Conservation (phyloP, 352 stramenopile genomes). For the Pythium graminicola region DNA sequence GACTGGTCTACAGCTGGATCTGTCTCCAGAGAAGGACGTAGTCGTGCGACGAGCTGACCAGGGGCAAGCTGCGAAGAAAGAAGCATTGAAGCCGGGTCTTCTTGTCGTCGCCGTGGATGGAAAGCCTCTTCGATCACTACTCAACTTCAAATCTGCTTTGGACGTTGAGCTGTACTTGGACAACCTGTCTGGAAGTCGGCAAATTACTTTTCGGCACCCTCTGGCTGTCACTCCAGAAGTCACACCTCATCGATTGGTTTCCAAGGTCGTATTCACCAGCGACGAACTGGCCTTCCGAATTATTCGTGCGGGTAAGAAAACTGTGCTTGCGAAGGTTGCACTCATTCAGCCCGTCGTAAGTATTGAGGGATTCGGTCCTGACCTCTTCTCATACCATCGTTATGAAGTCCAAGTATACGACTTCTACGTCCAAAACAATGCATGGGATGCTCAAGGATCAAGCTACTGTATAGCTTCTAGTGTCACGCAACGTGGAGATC, state of each 20-base stretch:
- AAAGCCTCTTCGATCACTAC: slow-evolving; percentile 37
- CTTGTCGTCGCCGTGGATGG: slow-evolving; percentile 70
- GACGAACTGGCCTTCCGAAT: slow-evolving; percentile 64
- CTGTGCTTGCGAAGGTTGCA: slow-evolving; percentile 50
- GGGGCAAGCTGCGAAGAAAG: slow-evolving; percentile 52
- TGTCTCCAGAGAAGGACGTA: slow-evolving; percentile 32
- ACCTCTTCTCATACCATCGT: slow-evolving; percentile 74
- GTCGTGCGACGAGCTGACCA: slow-evolving; percentile 20
- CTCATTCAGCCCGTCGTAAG: slow-evolving; percentile 41
- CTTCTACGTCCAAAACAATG: slow-evolving; percentile 77
- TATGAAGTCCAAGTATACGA: slow-evolving; percentile 60
- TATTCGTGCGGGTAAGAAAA: slow-evolving; percentile 56
- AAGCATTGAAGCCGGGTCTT: slow-evolving; percentile 62
- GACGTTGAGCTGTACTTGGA: slow-evolving; percentile 59
- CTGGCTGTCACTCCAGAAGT: slow-evolving; percentile 45
- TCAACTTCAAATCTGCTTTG: slow-evolving; percentile 42
- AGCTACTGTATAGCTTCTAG: slow-evolving; percentile 79
- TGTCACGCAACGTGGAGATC: slow-evolving; percentile 26
- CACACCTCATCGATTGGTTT: slow-evolving; percentile 46
- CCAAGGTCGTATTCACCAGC: slow-evolving; percentile 37
- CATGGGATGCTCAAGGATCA: slow-evolving; percentile 24
- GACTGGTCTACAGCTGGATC: slow-evolving; percentile 55
- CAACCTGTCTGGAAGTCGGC: slow-evolving; percentile 34
- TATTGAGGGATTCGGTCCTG: slow-evolving; percentile 69
- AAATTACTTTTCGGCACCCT: slow-evolving; percentile 79